Evolutionary conservation across 768 basidiomycete genomes (phyloP), one percentile per base, ranked within the genome.

Genomic region (Pulveroboletus sp.): DNA sequence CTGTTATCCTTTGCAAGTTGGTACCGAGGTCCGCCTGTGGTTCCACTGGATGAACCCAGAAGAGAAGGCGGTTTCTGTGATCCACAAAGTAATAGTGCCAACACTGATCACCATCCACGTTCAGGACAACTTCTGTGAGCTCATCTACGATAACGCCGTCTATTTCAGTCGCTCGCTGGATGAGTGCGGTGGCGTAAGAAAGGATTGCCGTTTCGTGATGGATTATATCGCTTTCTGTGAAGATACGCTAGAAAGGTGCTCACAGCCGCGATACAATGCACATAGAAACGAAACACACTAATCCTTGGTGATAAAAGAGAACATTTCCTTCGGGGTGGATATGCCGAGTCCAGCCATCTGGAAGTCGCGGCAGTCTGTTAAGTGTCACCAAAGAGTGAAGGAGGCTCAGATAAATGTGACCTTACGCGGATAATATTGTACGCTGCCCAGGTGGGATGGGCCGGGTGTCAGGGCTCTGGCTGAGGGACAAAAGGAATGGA

Each of bases 61-160:
- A 33, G 12, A 33, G 12, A 33, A 33, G 32, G 26, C 26, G 57
- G 14, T 49, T 5, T 4, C 9, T 47, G 35, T 58, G 57, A 39
- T 58, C 57, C 14, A 50, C 57, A 33, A 58, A 59, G 30, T 58
- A 55, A 39, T 58, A 59, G n/a, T 24, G n/a, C 41, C 57, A 59
- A 24, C 4, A 3, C 17, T 10, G 30, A 28, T 7, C 2, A 6
- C 24, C n/a, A 14, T 50, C 39, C 27, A 55, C 28, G 10, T 56
- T 47, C 8, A 58, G 24, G 8, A 58, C 56, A 7, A 57, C 32
- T 30, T 58, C 52, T 1, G 48, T 47, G 32, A 47, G 26, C 6
- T 47, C 33, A 21, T 58, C 48, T 8, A 56, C 5, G 21, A 38
- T 39, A 39, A 43, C 49, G 24, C 26, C 40, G 0, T 12, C 1